A percentile compares a stretch with the other conserved stretches of the same genome.
These are phyloP conservation scores for Telopea speciosissima DNA, from an alignment of 177 flowering plant genomes.

Conservation along the genomic window DNA sequence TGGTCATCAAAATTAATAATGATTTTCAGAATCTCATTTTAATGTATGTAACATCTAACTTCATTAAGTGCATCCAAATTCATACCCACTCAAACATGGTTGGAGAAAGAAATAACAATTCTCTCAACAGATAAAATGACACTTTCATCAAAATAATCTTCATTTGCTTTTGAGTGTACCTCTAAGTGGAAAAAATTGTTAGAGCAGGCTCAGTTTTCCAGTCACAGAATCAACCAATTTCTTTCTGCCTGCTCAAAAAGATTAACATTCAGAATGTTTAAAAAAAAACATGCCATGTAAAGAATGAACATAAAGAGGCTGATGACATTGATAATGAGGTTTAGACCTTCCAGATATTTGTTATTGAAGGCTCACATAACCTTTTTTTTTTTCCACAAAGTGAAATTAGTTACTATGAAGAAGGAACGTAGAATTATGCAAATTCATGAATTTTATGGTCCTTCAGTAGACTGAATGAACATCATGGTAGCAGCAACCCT, in stretches of 20 bases:
- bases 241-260: slow-evolving; percentile 44
- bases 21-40: not conserved
- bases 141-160: too few relatives aligned
- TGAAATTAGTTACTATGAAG: not conserved
- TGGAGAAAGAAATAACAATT: not conserved
- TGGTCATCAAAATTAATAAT: not conserved
- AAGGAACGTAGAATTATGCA: not conserved
- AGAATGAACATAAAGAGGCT: not conserved
- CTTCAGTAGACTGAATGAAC: too few relatives aligned
- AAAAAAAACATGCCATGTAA: too few relatives aligned
- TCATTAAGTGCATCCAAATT: not conserved
- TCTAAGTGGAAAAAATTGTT: slow-evolving; percentile 10
- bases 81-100: not conserved
- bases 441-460: not conserved
- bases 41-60: not conserved
- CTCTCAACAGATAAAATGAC: not conserved
- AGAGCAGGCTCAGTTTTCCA: slow-evolving; percentile 60
- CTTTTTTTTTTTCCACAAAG: not conserved
- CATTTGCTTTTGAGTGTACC: not conserved
- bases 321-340: not conserved
- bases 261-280: not conserved
- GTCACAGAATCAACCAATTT: slow-evolving; percentile 64
- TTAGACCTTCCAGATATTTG: not conserved
- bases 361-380: not conserved
- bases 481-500: not conserved